Conservation (phyloP, 2,329 filamentous ascomycete species). For the Aschersonia sp. region DNA sequence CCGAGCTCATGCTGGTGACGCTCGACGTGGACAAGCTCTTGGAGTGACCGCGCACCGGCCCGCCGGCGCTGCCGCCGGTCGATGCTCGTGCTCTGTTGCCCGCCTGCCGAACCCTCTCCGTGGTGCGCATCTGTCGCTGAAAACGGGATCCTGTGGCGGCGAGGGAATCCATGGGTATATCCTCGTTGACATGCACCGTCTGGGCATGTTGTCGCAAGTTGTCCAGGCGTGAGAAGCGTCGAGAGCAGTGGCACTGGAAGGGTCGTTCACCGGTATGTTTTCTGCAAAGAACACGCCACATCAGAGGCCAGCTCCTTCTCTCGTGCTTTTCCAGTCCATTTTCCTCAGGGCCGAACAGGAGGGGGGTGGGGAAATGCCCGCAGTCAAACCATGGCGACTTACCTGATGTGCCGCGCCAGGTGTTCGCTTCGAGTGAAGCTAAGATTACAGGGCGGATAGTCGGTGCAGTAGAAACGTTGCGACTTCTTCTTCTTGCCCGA, state of each 20-base stretch:
- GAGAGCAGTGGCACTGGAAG: slow-evolving; percentile 89
- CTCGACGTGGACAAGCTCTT: slow-evolving; percentile 80
- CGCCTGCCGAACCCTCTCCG: slow-evolving; percentile 65
- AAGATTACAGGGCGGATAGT: slow-evolving; percentile 83
- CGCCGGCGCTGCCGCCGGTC: slow-evolving; percentile 59
- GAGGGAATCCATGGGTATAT: slow-evolving; percentile 86
- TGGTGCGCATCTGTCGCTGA: slow-evolving; percentile 71
- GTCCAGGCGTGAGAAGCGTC: slow-evolving; percentile 85
- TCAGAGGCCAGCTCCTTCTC: no score
- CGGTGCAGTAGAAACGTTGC: slow-evolving; percentile 89
- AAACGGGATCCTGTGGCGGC: slow-evolving; percentile 87
- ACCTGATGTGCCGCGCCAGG: slow-evolving; percentile 86
- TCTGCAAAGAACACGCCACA: slow-evolving; percentile 25
- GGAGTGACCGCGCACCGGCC: slow-evolving; percentile 64
- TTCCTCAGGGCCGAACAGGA: neutral
- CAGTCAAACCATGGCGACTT: slow-evolving; percentile 9
- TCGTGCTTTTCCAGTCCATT: no score
- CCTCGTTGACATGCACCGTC: slow-evolving; percentile 94
- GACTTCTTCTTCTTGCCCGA: slow-evolving; percentile 92
- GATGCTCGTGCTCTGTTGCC: slow-evolving; percentile 61
- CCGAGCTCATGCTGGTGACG: slow-evolving; percentile 59
- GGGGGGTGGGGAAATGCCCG: neutral
- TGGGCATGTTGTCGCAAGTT: slow-evolving; percentile 95
- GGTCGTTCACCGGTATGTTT: slow-evolving; percentile 97
- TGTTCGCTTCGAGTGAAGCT: slow-evolving; percentile 97